A percentile compares a stretch with the other conserved stretches of the same genome.
These are phyloP conservation scores for Prunus campanulata DNA, from an alignment of 306 rosid species.

Conservation along the genomic window DNA sequence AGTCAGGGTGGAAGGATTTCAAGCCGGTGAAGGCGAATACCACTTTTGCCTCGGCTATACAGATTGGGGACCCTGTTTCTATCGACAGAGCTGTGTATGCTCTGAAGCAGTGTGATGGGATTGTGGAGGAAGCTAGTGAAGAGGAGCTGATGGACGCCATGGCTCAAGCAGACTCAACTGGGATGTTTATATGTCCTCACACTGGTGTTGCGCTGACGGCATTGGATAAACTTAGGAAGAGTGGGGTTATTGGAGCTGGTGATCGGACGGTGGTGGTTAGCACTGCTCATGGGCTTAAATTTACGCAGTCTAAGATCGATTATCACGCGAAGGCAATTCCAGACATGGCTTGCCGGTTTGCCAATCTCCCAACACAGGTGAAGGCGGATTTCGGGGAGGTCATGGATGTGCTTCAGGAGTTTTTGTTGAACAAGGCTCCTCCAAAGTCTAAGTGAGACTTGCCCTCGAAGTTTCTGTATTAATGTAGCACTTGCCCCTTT, in stretches of 20 bases:
- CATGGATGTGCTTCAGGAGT: constrained; percentile 53
- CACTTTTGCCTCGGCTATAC: constrained; percentile 78
- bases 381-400: constrained; percentile 45
- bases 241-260: constrained; percentile 48
- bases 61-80: constrained; percentile 86
- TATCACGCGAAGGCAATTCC: constrained; percentile 48
- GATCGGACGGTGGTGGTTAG: constrained; percentile 83
- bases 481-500: neutral
- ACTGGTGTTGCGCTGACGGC: constrained; percentile 83
- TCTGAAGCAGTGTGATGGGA: constrained; percentile 57
- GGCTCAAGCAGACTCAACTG: constrained; percentile 78
- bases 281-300: constrained; percentile 87
- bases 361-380: constrained; percentile 50
- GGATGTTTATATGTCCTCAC: constrained; percentile 86
- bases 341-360: constrained; percentile 43
- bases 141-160: constrained; percentile 82
- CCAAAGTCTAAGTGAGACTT: constrained; percentile 3
- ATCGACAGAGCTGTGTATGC: constrained; percentile 81
- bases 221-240: constrained; percentile 57
- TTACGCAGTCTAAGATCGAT: constrained; percentile 52
- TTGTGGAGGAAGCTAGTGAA: constrained; percentile 81
- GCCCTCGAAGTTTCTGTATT: neutral
- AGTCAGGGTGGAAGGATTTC: constrained; percentile 63
- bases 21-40: constrained; percentile 51
- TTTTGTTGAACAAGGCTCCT: constrained; percentile 32